Evolutionary conservation across 164 flowering plant genomes (phyloP).

Genomic region (Vitis rotundifolia): DNA sequence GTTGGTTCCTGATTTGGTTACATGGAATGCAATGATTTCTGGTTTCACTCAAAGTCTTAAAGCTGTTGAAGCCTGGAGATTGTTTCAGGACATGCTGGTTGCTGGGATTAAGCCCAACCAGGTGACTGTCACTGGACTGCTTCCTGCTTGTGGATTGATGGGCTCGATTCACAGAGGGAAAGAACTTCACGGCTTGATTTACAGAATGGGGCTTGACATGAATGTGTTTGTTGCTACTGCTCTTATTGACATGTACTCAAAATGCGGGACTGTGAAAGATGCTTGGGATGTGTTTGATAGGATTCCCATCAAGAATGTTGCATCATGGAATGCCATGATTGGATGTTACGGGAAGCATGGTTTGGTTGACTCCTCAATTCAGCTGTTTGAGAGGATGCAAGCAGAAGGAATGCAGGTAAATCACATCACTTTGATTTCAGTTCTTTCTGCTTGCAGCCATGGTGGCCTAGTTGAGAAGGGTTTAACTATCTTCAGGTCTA

Average conservation of each 20-base stretch:
- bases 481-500: slow-evolving; percentile 43
- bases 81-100: slow-evolving; percentile 50
- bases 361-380: slow-evolving; percentile 39
- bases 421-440: slow-evolving; percentile 51
- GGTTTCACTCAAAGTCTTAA: slow-evolving; percentile 41
- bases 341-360: slow-evolving; percentile 77
- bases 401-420: slow-evolving; percentile 43
- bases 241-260: slow-evolving; percentile 48
- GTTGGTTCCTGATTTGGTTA: slow-evolving; percentile 49
- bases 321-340: slow-evolving; percentile 71
- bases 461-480: slow-evolving; percentile 61
- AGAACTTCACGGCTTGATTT: slow-evolving; percentile 54
- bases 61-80: slow-evolving; percentile 39
- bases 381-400: slow-evolving; percentile 58
- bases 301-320: slow-evolving; percentile 31
- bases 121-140: slow-evolving; percentile 60
- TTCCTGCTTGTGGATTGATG: slow-evolving; percentile 53
- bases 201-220: slow-evolving; percentile 37
- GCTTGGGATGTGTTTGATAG: slow-evolving; percentile 54
- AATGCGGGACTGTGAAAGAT: slow-evolving; percentile 50
- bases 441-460: slow-evolving; percentile 77
- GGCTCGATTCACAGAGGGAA: slow-evolving; percentile 47
- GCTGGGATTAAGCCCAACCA: slow-evolving; percentile 52
- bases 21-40: slow-evolving; percentile 40
- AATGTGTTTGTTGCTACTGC: slow-evolving; percentile 58